Base-by-base conservation (phyloP, 1,284 basidiomycete species). In the Dichomitus squalens region DNA sequence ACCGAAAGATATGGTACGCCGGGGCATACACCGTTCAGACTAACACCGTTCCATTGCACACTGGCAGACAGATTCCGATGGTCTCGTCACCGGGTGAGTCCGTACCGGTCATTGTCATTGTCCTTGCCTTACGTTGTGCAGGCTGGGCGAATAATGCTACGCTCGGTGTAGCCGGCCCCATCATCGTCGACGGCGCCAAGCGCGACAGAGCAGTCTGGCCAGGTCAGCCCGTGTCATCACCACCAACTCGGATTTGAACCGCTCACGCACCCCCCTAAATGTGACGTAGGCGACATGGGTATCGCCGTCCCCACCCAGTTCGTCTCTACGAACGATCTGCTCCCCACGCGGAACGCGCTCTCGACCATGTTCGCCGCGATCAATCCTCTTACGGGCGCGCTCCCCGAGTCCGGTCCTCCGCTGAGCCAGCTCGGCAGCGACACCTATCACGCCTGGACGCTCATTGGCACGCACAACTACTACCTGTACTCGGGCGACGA, bases 11-110 rank as follows among this genome's bases (percentile, higher is more conserved):
- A 4, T 86, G 84, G 83, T 85, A 84, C 64, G 75, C 83, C 0
- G 84, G 84, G 7, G 83, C 83, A 6, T 86, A 85, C 63, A 86
- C 83, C 0, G 81, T 86, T 8, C 83, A 86, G 64, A 84, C 83
- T 0, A 83, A 83, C 58, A 81, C 79, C 0, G 80, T 85, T 0
- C 73, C 83, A 0, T 52, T 84, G 18, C 57, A 85, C 57, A 83
- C 81, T 0, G 84, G 83, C 3, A 70, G 84, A n/a, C 68, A 77
- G 53, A 75, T 83, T 0, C 82, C 82, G 0, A 73, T 81, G 56
- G 73, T 77, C 1, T 64, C 66, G 6, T 68, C 72, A 16, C 69
- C 71, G 9, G 76, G 77, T 78, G 49, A n/a, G 54, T 25, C 18
- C 7, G 7, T 20, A 25, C 27, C 20, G 23, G 40, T 14, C 8